These are phyloP conservation scores for Platanthera zijinensis DNA, from an alignment of 106 monocot species.

Conservation along the genomic window DNA sequence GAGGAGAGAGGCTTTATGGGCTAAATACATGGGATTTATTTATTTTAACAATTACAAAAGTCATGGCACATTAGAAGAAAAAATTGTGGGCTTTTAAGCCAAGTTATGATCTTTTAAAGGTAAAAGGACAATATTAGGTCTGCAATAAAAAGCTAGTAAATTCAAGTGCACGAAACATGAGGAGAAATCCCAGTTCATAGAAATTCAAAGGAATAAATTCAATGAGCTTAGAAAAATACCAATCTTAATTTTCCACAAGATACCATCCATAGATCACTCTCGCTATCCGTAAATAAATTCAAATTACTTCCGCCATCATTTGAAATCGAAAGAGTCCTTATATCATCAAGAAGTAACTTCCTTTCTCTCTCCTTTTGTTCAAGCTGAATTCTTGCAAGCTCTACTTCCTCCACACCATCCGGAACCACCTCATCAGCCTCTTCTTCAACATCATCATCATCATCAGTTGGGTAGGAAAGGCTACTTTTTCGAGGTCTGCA, in stretches of 20 bases:
- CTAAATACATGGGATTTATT: no score
- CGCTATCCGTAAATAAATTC: conserved; percentile 18
- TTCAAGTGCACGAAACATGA: not conserved
- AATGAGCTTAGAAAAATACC: conserved; percentile 31
- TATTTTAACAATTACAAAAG: not conserved
- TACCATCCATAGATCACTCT: conserved; percentile 58
- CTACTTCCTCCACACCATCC: conserved; percentile 96
- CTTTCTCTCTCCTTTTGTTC: conserved; percentile 80
- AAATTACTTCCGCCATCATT: conserved; percentile 25
- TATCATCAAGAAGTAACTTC: conserved; percentile 84
- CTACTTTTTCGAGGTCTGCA: conserved; percentile 73
- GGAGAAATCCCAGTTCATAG: not conserved
- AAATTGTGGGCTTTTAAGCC: not conserved
- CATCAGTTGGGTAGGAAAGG: conserved; percentile 66
- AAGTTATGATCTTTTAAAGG: not conserved
- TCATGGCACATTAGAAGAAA: not conserved
- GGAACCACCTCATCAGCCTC: conserved; percentile 92
- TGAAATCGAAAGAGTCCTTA: conserved; percentile 39
- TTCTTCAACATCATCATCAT: conserved; percentile 74
- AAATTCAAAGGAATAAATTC: not conserved
- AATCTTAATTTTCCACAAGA: conserved; percentile 48
- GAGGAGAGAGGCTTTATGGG: no score
- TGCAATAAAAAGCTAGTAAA: not conserved
- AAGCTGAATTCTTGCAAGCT: conserved; percentile 81
- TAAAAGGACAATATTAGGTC: not conserved